Evolutionary conservation across 441 rosid genomes (phyloP), one percentile per base, ranked within the genome.

Genomic region (Isatis lusitanica): DNA sequence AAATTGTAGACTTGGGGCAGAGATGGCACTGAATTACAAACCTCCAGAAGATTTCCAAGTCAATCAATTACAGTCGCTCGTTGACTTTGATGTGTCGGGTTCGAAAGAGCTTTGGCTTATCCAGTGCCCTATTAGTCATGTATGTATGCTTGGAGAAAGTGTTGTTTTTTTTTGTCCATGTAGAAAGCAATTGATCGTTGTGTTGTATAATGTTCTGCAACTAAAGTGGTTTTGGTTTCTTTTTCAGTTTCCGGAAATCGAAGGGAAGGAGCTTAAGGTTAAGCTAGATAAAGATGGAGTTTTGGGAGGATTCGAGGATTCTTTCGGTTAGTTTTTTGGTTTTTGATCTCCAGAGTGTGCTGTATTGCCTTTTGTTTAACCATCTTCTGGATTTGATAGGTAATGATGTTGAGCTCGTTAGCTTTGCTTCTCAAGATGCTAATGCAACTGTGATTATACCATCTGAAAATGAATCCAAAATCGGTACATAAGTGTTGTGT

Each of bases 61-160:
- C 66, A 85, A 85, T 51, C 30, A 69, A 7, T 74, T 75, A 53
- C 83, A 84, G 7, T 78, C 86, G 2, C 87, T 91, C 3, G 40
- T 67, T 11, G 86, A 89, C 73, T 53, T 83, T 59, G 66, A 62
- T 6, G 13, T 67, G 63, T 17, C 70, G 38, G 86, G 71, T 10
- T 78, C 90, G 9, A 73, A 85, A 1, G 97, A 93, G 85, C 86
- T 91, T 61, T 89, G 93, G 93, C 90, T 93, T 74, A 78, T 93
- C 46, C 96, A 91, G 35, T 89, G 87, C 87, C 96, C 96, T 66
- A 28, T 65, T 50, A 78, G 80, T 58, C 85, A 81, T 53, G 98
- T 90, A 79, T 66, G 63, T n/a, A n/a, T n/a, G n/a, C n/a, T n/a
- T n/a, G n/a, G n/a, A n/a, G n/a, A n/a, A n/a, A n/a, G n/a, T n/a